Evolutionary conservation across 2,329 filamentous ascomycete genomes (phyloP).

Genomic region (Sporothrix mexicana): DNA sequence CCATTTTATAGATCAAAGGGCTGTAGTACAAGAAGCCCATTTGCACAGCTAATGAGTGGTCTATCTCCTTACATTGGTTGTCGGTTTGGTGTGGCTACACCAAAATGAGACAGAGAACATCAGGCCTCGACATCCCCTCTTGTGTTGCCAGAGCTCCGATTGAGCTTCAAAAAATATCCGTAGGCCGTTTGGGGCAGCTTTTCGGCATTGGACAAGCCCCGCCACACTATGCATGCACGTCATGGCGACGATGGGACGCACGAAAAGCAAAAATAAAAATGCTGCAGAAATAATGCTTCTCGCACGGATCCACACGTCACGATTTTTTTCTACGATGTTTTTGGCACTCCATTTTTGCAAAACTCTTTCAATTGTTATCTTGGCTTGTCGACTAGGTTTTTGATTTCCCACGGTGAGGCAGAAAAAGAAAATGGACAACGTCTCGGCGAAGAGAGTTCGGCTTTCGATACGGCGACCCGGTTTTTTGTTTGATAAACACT

Average conservation of each 20-base stretch:
- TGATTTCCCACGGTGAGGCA: neutral
- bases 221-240: conserved; percentile 2
- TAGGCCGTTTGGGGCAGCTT: neutral
- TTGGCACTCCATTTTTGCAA: conserved; percentile 8
- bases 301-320: conserved; percentile 17
- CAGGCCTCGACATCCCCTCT: neutral
- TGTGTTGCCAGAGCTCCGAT: neutral
- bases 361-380: conserved; percentile 28
- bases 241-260: neutral
- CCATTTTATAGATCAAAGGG: neutral
- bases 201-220: neutral
- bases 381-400: conserved; percentile 30
- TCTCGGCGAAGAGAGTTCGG: conserved; percentile 26
- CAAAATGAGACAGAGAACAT: neutral
- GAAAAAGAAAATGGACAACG: conserved; percentile 26
- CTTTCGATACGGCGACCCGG: conserved; percentile 30
- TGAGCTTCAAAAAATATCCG: neutral
- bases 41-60: neutral
- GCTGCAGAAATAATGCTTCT: neutral
- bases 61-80: no score
- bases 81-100: neutral
- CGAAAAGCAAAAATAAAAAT: neutral
- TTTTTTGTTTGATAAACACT: conserved; percentile 29
- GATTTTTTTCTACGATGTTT: neutral
- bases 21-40: neutral